Base-by-base conservation (phyloP, 2,329 filamentous ascomycete genomes). In the Alternaria triticimaculans region DNA sequence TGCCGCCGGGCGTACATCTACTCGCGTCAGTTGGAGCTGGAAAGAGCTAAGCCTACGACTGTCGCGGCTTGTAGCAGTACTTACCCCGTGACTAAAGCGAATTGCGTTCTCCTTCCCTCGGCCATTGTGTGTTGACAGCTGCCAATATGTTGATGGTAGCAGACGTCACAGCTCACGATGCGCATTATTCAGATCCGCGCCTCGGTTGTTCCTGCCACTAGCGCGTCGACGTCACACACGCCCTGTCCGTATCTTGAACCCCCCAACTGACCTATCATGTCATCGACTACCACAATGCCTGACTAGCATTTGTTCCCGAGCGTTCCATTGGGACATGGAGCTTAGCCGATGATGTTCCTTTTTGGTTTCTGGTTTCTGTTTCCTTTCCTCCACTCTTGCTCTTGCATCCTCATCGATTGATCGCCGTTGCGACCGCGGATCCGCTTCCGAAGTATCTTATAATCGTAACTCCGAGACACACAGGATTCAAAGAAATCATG, bases 1-100 rank as follows among this genome's bases (percentile, higher is more conserved):
- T 88, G 50, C 86, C 86, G 43, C 86, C 86, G 7, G 86, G 84
- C 2, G 82, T 84, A 72, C 85, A 84, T 46, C 83, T 83, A 49
- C 25, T 63, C 28, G 26, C 37, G 64, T 76, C 43, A 73, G 69
- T 59, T 28, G 7, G 14, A 41, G 55, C 41, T 25, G 18, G 25
- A 2, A 41, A 37, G n/a, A 12, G 44, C 44, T 18, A 30, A 26
- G 30, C 26, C 54, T 55, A 57, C 43, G 44, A 23, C 43, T 28
- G 33, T 30, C 11, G 23, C 20, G 18, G n/a, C 14, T 20, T 25
- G 25, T 18, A 48, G 28, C 11, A 28, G 4, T 26, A 20, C 74
- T 59, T 69, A 81, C 78, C 80, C 80, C 5, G 80, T 81, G 28
- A 81, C 76, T 37, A 81, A 54, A 21, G 76, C 80, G 51, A 76